phyloP scores from a whole-genome alignment of 805 yeast species.

The Yarrowia porcina region DNA sequence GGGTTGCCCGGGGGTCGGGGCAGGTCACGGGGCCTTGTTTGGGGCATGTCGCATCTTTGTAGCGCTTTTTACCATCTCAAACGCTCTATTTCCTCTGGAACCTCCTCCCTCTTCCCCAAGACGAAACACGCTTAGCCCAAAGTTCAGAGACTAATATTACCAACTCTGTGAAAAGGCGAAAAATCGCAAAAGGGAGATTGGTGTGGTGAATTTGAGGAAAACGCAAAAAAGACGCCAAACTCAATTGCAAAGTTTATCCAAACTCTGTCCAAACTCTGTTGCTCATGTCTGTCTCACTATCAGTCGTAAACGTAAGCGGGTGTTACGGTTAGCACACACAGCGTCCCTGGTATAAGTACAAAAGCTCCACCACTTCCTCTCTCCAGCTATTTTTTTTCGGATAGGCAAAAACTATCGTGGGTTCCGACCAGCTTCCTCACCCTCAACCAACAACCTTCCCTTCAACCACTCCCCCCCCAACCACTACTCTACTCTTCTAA shows the following conservation, averaged over 20 bases:
- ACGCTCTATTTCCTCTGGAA: too few species aligned
- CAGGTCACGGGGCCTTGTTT: background rate
- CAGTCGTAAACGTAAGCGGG: conserved; percentile 21
- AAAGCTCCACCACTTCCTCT: conserved; percentile 18
- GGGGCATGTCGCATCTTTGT: background rate
- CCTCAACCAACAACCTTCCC: conserved; percentile 11
- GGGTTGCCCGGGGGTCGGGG: background rate
- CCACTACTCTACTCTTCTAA: background rate
- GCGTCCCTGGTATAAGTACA: conserved; percentile 7
- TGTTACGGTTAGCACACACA: conserved; percentile 13
- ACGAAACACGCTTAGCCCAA: conserved; percentile 7
- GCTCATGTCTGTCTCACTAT: conserved; percentile 20
- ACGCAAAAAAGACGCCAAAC: background rate
- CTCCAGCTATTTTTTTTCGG: conserved; percentile 6
- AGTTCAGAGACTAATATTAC: conserved; percentile 2
- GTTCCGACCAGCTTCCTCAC: conserved; percentile 1
- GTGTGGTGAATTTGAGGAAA: too few species aligned
- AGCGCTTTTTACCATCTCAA: too few species aligned
- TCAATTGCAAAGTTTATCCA: background rate
- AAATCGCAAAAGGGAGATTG: background rate
- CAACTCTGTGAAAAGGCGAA: conserved; percentile 8
- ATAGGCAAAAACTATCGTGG: conserved; percentile 17
- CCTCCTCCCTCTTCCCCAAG: too few species aligned
- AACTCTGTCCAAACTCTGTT: conserved; percentile 10
- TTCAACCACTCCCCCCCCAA: background rate